phyloP scores from a whole-genome alignment of 257 asterid species.

The Nicotiana obtusifolia region DNA sequence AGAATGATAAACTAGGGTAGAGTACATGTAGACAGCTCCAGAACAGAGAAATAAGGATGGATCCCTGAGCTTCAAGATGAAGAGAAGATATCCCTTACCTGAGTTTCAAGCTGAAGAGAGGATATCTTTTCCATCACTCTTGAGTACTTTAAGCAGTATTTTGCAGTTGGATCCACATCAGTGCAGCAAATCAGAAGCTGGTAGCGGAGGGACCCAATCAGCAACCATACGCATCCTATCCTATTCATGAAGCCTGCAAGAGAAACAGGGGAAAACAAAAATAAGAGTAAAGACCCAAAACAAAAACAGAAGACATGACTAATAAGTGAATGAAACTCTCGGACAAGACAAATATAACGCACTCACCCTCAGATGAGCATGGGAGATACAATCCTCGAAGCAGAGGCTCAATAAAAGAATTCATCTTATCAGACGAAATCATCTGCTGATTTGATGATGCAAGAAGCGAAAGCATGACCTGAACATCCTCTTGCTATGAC shows the following conservation, averaged over 20 bases:
- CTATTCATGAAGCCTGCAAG: slow-evolving; percentile 31
- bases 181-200: slow-evolving; percentile 59
- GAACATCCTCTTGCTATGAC: slow-evolving; percentile 31
- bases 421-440: background rate
- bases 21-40: background rate
- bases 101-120: slow-evolving; percentile 67
- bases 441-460: slow-evolving; percentile 53
- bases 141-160: slow-evolving; percentile 59
- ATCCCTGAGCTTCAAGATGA: background rate
- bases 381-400: slow-evolving; percentile 46
- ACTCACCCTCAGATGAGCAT: slow-evolving; percentile 45
- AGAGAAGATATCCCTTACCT: slow-evolving; percentile 36
- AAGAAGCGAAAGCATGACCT: slow-evolving; percentile 44
- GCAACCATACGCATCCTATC: slow-evolving; percentile 55
- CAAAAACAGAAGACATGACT: background rate
- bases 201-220: slow-evolving; percentile 70
- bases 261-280: slow-evolving; percentile 3
- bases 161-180: slow-evolving; percentile 75
- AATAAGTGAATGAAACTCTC: background rate
- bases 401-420: slow-evolving; percentile 53
- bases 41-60: background rate
- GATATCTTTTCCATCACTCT: slow-evolving; percentile 56
- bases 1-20: background rate
- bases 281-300: background rate
- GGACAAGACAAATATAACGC: slow-evolving; percentile 1